Evolutionary conservation across 164 flowering plant species (phyloP).

Genomic region (Vitis cinerea): DNA sequence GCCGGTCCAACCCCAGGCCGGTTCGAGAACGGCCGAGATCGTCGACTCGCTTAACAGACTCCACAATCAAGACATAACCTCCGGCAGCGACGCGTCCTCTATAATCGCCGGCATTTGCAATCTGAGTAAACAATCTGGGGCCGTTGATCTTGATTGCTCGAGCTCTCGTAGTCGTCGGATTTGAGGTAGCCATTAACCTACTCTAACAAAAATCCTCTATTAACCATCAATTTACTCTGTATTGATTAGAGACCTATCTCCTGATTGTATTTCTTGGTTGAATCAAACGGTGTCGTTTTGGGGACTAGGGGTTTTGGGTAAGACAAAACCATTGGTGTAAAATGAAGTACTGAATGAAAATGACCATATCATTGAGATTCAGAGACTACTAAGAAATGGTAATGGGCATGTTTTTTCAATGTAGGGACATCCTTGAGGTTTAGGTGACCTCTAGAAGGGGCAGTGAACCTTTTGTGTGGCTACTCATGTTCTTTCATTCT

Average conservation of each 20-base stretch:
- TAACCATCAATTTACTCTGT: neutral
- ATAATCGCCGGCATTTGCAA: neutral
- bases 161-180: conserved; percentile 11
- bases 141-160: conserved; percentile 9
- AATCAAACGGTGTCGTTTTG: too few relatives aligned
- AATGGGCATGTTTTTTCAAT: too few relatives aligned
- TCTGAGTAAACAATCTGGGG: conserved; percentile 2
- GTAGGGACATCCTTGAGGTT: too few relatives aligned
- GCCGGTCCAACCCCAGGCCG: neutral
- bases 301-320: too few relatives aligned
- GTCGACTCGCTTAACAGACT: conserved; percentile 4
- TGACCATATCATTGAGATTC: too few relatives aligned
- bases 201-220: neutral
- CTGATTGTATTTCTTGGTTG: neutral
- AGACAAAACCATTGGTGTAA: too few relatives aligned
- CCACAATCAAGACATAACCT: neutral
- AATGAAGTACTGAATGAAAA: too few relatives aligned
- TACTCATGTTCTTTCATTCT: too few relatives aligned
- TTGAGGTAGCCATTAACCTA: conserved; percentile 5
- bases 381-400: too few relatives aligned
- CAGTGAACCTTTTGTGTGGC: too few relatives aligned
- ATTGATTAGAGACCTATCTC: neutral
- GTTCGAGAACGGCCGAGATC: neutral
- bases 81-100: conserved; percentile 6
- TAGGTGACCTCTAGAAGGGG: too few relatives aligned